Conservation (phyloP, 2,329 filamentous ascomycete genomes). For the Aspergillus tubingensis region DNA sequence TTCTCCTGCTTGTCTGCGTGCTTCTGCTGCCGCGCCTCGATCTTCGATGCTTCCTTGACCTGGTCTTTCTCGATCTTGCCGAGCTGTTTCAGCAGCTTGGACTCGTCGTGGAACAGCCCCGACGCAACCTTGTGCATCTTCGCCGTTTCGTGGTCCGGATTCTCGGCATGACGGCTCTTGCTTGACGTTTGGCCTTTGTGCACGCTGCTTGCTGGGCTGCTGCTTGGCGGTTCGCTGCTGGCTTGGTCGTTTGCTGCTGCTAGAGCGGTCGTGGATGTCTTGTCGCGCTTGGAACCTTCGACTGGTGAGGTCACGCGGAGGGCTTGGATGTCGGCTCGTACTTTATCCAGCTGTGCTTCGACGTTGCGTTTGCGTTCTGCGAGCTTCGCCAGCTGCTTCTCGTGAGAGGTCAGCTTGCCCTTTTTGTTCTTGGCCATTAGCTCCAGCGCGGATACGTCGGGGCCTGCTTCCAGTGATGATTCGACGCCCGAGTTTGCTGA, state of each 20-base stretch:
- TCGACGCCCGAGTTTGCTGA: conserved; percentile 24
- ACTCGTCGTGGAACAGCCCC: conserved; percentile 34
- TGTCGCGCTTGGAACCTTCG: conserved; percentile 14
- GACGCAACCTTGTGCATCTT: conserved; percentile 33
- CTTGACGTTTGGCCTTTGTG: conserved; percentile 17
- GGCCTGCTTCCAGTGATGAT: conserved; percentile 24
- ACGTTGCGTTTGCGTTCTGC: conserved; percentile 43
- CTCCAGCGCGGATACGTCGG: conserved; percentile 26
- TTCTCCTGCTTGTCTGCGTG: conserved; percentile 48
- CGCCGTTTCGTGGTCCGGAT: conserved; percentile 24
- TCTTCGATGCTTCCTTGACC: conserved; percentile 43
- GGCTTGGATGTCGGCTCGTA: conserved; percentile 37
- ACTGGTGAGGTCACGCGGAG: conserved; percentile 20
- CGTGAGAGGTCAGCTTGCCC: conserved; percentile 38
- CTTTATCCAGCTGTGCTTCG: conserved; percentile 39
- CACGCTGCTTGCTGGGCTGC: conserved; percentile 17
- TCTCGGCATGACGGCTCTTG: conserved; percentile 9
- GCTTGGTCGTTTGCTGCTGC: conserved; percentile 21
- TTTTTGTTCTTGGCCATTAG: conserved; percentile 31
- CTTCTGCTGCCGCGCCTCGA: conserved; percentile 41
- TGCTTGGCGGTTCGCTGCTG: conserved; percentile 21
- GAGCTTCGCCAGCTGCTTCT: conserved; percentile 48
- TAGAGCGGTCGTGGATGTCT: conserved; percentile 13
- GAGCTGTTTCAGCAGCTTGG: conserved; percentile 41
- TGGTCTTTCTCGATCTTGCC: conserved; percentile 47